These are phyloP conservation scores for Candida caryicola DNA, from an alignment of 805 yeast genomes.

Conservation along the genomic window DNA sequence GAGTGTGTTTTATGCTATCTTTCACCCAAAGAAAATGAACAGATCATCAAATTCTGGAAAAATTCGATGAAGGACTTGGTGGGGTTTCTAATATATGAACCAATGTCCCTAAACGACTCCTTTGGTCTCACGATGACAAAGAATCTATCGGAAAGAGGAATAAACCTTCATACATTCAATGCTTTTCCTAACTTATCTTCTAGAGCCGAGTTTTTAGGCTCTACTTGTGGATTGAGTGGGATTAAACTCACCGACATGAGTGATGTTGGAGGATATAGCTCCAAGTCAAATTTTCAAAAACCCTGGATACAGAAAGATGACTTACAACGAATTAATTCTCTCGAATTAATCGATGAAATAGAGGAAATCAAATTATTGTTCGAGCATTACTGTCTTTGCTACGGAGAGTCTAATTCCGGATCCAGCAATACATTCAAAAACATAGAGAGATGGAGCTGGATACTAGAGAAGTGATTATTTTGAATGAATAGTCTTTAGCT, in stretches of 20 bases:
- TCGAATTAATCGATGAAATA: slow-evolving; percentile 72
- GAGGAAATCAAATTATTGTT: slow-evolving; percentile 67
- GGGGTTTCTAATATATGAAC: slow-evolving; percentile 60
- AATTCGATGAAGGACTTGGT: slow-evolving; percentile 15
- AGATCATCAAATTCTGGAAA: slow-evolving; percentile 45
- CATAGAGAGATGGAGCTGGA: slow-evolving; percentile 10
- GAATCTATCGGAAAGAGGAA: slow-evolving; percentile 59
- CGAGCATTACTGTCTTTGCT: slow-evolving; percentile 55
- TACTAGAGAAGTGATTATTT: neutral
- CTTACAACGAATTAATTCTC: slow-evolving; percentile 40
- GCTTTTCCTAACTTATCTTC: slow-evolving; percentile 45
- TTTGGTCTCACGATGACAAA: slow-evolving; percentile 69
- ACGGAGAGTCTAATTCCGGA: slow-evolving; percentile 18
- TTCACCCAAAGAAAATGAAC: slow-evolving; percentile 46
- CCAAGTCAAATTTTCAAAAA: slow-evolving; percentile 19
- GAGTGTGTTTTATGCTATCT: slow-evolving; percentile 79
- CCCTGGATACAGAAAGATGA: slow-evolving; percentile 47
- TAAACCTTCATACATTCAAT: slow-evolving; percentile 56
- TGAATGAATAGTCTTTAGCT: too few species aligned
- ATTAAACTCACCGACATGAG: slow-evolving; percentile 48
- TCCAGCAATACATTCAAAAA: slow-evolving; percentile 3
- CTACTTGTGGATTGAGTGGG: slow-evolving; percentile 23
- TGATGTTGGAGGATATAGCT: slow-evolving; percentile 35
- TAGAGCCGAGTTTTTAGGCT: slow-evolving; percentile 22
- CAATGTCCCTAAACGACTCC: slow-evolving; percentile 58